phyloP scores from a whole-genome alignment of 1,284 basidiomycete genomes.

The Sanguinoderma infundibulare region DNA sequence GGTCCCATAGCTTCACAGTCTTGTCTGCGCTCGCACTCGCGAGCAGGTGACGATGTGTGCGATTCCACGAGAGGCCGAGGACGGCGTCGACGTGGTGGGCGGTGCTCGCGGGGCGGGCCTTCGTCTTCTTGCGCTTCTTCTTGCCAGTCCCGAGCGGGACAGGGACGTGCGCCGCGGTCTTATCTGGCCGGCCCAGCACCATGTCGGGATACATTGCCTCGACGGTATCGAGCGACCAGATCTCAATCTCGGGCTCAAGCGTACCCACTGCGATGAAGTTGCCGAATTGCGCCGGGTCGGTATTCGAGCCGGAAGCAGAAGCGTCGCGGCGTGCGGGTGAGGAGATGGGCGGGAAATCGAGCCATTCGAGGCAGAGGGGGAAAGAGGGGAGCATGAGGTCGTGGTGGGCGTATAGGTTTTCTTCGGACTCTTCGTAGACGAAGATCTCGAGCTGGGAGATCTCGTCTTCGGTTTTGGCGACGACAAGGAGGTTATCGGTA shows the following conservation, averaged over 20 bases:
- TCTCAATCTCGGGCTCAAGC: constrained; percentile 97
- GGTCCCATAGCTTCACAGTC: constrained; percentile 98
- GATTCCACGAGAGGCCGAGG: constrained; percentile 92
- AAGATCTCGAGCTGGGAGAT: constrained; percentile 96
- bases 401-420: constrained; percentile 96
- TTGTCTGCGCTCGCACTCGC: constrained; percentile 93
- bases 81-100: constrained; percentile 94
- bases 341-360: constrained; percentile 85
- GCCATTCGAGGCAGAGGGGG: constrained; percentile 99
- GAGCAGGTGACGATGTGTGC: constrained; percentile 85
- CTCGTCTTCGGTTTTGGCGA: constrained; percentile 97
- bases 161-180: constrained; percentile 81
- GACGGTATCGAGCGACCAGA: constrained; percentile 95
- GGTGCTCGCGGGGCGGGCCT: constrained; percentile 68
- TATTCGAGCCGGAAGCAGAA: constrained; percentile 29
- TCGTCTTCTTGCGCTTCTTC: constrained; percentile 92
- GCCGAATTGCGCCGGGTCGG: constrained; percentile 57
- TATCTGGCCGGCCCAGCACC: constrained; percentile 89
- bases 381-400: constrained; percentile 98
- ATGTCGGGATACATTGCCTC: constrained; percentile 95
- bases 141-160: constrained; percentile 85
- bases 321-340: constrained; percentile 43
- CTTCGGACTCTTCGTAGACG: constrained; percentile 91
- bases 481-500: constrained; percentile 91
- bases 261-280: constrained; percentile 97